Evolutionary conservation across 2,329 filamentous ascomycete genomes (phyloP), one percentile per base, ranked within the genome.

Genomic region (Diplodia sapinea): DNA sequence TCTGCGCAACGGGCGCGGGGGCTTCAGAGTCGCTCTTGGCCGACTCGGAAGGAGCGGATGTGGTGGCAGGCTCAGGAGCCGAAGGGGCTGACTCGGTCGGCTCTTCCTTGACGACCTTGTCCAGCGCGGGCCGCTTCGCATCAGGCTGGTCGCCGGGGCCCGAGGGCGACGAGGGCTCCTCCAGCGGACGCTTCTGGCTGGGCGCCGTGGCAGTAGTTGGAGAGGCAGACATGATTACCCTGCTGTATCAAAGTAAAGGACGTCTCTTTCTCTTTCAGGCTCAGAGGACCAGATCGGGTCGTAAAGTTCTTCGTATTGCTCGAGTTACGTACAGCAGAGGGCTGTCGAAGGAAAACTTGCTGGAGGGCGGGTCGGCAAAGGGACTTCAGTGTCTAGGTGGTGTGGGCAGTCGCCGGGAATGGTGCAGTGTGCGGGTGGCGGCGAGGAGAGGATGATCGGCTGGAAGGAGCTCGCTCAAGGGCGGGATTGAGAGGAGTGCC

Each of bases 111-210:
- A 91, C 85, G 73, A 93, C 85, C 84, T 98, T 99, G 82, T 98
- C 94, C 70, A 99, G 88, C 49, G 95, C 95, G 59, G 93, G 95
- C 73, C 95, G 92, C 84, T 99, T 99, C 70, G 95, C 95, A 74
- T 99, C 95, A 65, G 96, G 95, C 79, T 97, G 94, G 75, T 98
- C 95, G 77, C 88, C 93, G 49, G 91, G 90, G 70, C 91, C 91
- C 38, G 93, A 96, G 43, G 95, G 95, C 11, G 95, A 99, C 20
- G 95, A 98, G 12, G 94, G 91, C 78, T 98, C 95, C 85, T 99
- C 95, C 72, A 99, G 88, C 70, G 95, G 95, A 76, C 95, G 93
- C 87, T 99, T 99, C 77, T 92, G 88, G 68, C 89, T 90, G 62
- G 88, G 87, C 70, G 81, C 81, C 69, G 82, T 79, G 59, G 81